Evolutionary conservation across 164 flowering plant genomes (phyloP), one percentile per base, ranked within the genome.

Genomic region (Nymphaea thermarum): DNA sequence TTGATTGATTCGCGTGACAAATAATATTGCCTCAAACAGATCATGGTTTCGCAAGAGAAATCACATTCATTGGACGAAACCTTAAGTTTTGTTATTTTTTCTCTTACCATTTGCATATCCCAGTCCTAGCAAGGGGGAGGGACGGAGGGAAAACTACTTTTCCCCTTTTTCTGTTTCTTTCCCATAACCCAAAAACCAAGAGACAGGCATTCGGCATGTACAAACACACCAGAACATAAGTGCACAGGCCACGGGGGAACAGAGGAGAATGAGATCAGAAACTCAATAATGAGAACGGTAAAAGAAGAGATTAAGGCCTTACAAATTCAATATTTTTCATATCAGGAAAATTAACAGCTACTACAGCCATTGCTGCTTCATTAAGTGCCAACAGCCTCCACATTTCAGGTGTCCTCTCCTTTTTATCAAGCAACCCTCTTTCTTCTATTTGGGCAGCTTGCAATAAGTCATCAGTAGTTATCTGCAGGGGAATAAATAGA

Each of bases 391-490:
- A 76, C 80, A 82, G 97, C 81, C 75, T 89, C 97, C 97, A 93
- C 73, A 78, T 83, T 72, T 87, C 90, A 14, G 77, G 79, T 79
- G 88, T 91, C 76, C 98, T 81, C 25, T 87, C 94, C 72, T 84
- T 89, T 67, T 77, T 87, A 75, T 89, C 97, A 25, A 89, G 87
- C 82, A 88, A 75, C 73, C 97, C 98, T 66, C 93, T 80, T 73
- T 93, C 97, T 84, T 93, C 98, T 44, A 91, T 86, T 84, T 91
- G 88, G 66, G 90, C 98, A 73, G 98, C 98, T 89, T 93, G 96
- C 75, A 93, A 67, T 66, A 93, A 82, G 77, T 93, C 97, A 83
- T 93, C 96, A 63, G 98, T 93, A 36, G 94, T 89, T 65, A 93
- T 86, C 98, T 93, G 81, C 78, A 76, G 4, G 72, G 44, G 47